These are phyloP conservation scores for Anthracocystis setariae DNA, from an alignment of 1,284 basidiomycete genomes.

Conservation along the genomic window DNA sequence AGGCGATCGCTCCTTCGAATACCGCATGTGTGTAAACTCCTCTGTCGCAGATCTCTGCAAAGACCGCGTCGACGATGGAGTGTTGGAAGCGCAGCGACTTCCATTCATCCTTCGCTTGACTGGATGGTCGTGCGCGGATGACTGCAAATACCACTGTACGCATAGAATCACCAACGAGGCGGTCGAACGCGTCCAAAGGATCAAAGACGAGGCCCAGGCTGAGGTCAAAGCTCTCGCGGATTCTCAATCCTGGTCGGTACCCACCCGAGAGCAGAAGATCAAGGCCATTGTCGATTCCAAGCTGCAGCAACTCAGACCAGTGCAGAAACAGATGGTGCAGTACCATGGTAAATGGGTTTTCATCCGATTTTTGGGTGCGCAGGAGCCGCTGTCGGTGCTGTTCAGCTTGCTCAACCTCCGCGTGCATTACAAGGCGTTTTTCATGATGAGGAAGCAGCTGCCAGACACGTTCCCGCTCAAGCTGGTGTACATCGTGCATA, in stretches of 20 bases:
- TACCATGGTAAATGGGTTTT: conserved; percentile 83
- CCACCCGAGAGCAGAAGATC: conserved; percentile 8
- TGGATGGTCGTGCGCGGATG: conserved; percentile 80
- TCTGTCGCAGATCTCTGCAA: conserved; percentile 57
- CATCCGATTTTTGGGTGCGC: conserved; percentile 75
- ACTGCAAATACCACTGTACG: conserved; percentile 91
- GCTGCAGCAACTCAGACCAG: conserved; percentile 45
- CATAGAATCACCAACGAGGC: conserved; percentile 80
- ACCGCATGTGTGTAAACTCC: conserved; percentile 57
- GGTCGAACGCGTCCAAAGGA: conserved; percentile 63
- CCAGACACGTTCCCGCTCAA: conserved; percentile 71
- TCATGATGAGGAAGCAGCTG: conserved; percentile 44
- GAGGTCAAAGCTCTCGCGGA: conserved; percentile 24
- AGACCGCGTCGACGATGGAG: conserved; percentile 60
- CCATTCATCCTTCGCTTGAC: conserved; percentile 71
- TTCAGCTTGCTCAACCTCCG: conserved; percentile 89
- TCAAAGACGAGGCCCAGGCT: conserved; percentile 64
- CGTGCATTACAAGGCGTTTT: conserved; percentile 54
- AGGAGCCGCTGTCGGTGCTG: conserved; percentile 90
- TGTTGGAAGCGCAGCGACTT: conserved; percentile 67
- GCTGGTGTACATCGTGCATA: conserved; percentile 77
- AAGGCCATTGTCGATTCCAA: conserved; percentile 28
- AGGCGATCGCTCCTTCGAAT: conserved; percentile 64
- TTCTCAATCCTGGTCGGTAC: conserved; percentile 10
- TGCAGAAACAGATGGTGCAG: conserved; percentile 66